Evolutionary conservation across 148 eudicot species (phyloP), one percentile per base, ranked within the genome.

Genomic region (Rhododendron williamsianum): DNA sequence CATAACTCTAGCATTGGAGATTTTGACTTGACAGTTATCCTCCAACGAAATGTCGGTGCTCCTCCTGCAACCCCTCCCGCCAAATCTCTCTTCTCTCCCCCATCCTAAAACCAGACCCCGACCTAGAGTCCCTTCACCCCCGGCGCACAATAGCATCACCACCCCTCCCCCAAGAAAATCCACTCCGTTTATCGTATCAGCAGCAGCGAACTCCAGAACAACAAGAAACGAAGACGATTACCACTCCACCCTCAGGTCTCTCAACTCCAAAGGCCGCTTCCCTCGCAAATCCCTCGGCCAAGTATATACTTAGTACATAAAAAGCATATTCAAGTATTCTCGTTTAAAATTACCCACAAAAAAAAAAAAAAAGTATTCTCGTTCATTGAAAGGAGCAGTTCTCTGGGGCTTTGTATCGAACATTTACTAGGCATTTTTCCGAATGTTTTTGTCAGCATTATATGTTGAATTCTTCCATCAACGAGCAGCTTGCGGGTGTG

Each of bases 281-380:
- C 99, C 99, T 13, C 89, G 98, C 48, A 96, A 96, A 90, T 95
- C 99, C 51, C 99, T 96, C 41, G 99, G 99, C 77, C 99, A 96
- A 94, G 99, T 96, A 4, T 63, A 33, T 56, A 4, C 23, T 41
- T 41, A 41, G 6, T 41, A 41, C 7, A 41, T 41, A 41, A 41
- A 6, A 41, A 41, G 45, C 45, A 41, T 41, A 41, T 41, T 41
- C 8, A 41, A 41, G 45, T 41, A 41, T 41, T 41, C 43, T 41
- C 43, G 43, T 41, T 41, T 41, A 41, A 41, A 41, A 41, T 41
- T 41, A 41, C 43, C 43, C 43, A 5, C 35, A 33, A 33, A 41
- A 41, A 41, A 41, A 41, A 3, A 38, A 38, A 38, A 41, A 41
- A 5, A 41, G 43, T 41, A 5, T 41, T 41, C 45, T 56, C 63